Base-by-base conservation (phyloP, 2,329 filamentous ascomycete genomes). In the Fusarium nanum region DNA sequence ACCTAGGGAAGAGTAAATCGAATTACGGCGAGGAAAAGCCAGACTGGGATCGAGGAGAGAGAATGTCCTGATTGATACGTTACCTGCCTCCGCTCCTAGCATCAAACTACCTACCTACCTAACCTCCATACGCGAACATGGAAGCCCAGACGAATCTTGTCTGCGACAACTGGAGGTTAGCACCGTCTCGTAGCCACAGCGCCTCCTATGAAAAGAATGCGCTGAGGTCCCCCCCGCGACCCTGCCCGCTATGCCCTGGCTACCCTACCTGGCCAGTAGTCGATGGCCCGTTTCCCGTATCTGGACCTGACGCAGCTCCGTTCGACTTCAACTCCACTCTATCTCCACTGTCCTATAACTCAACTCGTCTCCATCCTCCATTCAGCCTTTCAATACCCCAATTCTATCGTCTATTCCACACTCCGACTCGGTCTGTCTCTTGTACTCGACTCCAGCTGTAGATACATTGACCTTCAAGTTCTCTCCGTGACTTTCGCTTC, bases 171-270 rank as follows among this genome's bases (percentile, higher is more conserved):
- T 52, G 23, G 22, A 52, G 9, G 14, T 23, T 27, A 27, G 49
- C 22, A 18, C 18, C 18, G 18, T 47, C 18, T n/a, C 49, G 23
- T 48, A 49, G 50, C 20, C 40, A 37, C 30, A 56, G 67, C 63
- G 67, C 67, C 62, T 64, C 58, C 50, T 71, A 40, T 53, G 45
- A 23, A 48, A 70, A 64, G 67, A 70, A 71, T 70, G 67, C 67
- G 44, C 58, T 71, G 58, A 56, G 52, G 57, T 52, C 42, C 16
- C 67, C 67, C 64, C 64, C 60, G 50, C 64, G 56, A 67, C 64
- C 22, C 67, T 68, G 48, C 60, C 64, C 60, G 49, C 60, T 41
- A 48, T 47, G 55, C 16, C 44, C 45, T 50, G 44, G 32, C 54
- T 56, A 49, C 37, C 50, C 54, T 56, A 49, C 37, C 50, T 60